Base-by-base conservation (phyloP, 257 asterid species). In the Echites panduratus region DNA sequence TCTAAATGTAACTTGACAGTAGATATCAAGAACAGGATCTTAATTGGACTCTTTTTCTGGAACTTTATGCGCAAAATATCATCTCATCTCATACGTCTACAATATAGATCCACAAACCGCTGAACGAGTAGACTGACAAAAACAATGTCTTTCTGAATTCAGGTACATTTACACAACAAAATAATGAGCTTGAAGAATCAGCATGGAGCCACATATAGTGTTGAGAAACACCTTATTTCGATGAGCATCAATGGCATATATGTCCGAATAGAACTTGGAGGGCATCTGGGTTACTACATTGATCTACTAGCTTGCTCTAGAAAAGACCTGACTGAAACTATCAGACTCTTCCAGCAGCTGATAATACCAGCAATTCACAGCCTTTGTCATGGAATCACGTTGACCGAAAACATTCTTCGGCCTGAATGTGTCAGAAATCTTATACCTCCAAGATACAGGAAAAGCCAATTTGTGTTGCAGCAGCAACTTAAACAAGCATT, bases 121-220 rank as follows among this genome's bases (percentile, higher is more conserved):
- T 22, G 45, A 59, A 45, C 1, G 19, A 49, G 22, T 8, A 19
- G 17, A 27, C 32, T 57, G 14, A 61, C n/a, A 16, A 70, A 5
- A 44, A 35, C 26, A 49, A 22, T 47, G 52, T 44, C 43, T 73
- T 44, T 73, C 63, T 69, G 67, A 72, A 73, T 52, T 78, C 82
- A 92, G 97, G 98, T 88, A 80, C 93, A 87, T 77, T 80, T 92
- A 79, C 86, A 89, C 82, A 86, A 90, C 85, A 92, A 89, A 75
- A 77, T 90, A 20, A 87, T 73, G 84, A 89, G 83, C 62, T 63
- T 90, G 75, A 87, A 68, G 86, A 68, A 79, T 72, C 96, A 89
- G 70, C 90, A 89, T 64, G 97, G 97, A 78, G 97, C 91, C 53
- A 85, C 97, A 19, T 89, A 80, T 81, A 85, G 81, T 77, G 88